Conservation (phyloP, 169 alveolate species). For the Theileria parva region DNA sequence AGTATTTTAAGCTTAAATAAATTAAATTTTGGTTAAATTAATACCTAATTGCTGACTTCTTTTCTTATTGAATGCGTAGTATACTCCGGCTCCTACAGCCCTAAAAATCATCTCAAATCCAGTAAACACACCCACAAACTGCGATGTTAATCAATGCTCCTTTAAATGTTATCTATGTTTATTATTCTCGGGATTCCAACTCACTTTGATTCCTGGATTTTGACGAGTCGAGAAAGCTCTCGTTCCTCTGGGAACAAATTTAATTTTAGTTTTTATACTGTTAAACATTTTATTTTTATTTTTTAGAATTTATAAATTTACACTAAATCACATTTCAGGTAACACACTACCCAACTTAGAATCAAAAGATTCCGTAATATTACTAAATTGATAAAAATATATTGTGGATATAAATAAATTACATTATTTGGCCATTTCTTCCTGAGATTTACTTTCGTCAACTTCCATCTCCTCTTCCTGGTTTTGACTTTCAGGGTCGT, state of each 20-base stretch:
- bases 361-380: too few species aligned
- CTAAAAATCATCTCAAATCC: not conserved
- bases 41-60: constrained; percentile 15
- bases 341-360: too few species aligned
- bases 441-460: not conserved
- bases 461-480: constrained; percentile 26
- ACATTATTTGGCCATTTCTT: too few species aligned
- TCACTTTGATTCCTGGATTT: constrained; percentile 2
- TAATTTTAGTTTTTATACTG: too few species aligned
- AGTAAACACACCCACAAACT: constrained; percentile 23
- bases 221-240: not conserved
- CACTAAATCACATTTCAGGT: too few species aligned
- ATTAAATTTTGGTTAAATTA: not conserved
- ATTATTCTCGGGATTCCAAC: not conserved
- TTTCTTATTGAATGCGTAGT: constrained; percentile 21
- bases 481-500: constrained; percentile 39
- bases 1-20: not conserved
- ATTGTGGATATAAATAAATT: too few species aligned
- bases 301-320: too few species aligned
- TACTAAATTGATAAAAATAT: too few species aligned
- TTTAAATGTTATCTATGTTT: constrained; percentile 18
- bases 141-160: constrained; percentile 16
- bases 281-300: too few species aligned
- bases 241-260: not conserved
- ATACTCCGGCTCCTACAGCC: constrained; percentile 25